Percentiles rank a stretch among this genome's conserved stretches.
Evolutionary conservation across 2,329 filamentous ascomycete genomes (phyloP).

Genomic region (Penicillium concentricum): DNA sequence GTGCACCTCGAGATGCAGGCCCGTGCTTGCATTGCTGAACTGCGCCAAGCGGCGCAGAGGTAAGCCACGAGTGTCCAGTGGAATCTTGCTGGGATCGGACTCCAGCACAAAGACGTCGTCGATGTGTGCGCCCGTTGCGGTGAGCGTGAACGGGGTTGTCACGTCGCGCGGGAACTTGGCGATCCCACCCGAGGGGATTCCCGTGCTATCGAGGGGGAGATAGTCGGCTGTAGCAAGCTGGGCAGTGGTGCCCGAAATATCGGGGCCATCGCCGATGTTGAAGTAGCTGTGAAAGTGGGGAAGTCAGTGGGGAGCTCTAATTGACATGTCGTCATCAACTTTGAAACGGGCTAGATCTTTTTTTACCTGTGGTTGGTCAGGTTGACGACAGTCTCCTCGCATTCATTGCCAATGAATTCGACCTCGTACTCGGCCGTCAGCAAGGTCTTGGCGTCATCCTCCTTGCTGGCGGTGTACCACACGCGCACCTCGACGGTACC

Average conservation of each 20-base stretch:
- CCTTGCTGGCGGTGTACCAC: conserved; percentile 73
- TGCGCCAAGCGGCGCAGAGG: conserved; percentile 67
- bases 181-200: conserved; percentile 72
- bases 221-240: conserved; percentile 61
- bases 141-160: conserved; percentile 68
- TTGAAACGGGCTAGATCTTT: conserved; percentile 15
- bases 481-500: conserved; percentile 77
- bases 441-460: conserved; percentile 66
- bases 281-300: conserved; percentile 55
- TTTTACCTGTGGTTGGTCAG: conserved; percentile 89
- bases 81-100: conserved; percentile 57
- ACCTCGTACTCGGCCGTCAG: conserved; percentile 89
- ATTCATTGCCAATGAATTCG: conserved; percentile 69
- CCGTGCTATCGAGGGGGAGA: conserved; percentile 69
- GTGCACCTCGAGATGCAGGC: conserved; percentile 78
- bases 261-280: conserved; percentile 60
- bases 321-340: neutral
- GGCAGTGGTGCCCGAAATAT: conserved; percentile 62
- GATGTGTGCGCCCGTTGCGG: conserved; percentile 68
- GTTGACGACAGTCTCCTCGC: conserved; percentile 87
- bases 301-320: neutral
- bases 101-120: conserved; percentile 90
- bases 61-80: conserved; percentile 63
- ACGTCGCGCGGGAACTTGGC: conserved; percentile 62
- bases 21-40: conserved; percentile 70